Conservation (phyloP, 805 yeast species). For the Peterozyma toletana region DNA sequence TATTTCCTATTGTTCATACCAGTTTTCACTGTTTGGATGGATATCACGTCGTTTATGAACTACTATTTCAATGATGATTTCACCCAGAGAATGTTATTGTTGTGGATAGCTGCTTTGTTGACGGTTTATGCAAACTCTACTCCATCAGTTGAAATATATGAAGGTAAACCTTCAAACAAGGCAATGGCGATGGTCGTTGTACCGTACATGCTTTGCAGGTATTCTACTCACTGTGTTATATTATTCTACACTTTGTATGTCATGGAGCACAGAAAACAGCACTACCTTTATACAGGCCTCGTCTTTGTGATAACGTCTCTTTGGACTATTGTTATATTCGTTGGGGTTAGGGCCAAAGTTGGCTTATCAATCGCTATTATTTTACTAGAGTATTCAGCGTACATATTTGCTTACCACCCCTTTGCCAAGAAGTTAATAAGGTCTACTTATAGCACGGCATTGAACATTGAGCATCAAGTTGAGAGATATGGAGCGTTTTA, state of each 20-base stretch:
- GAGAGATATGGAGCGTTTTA: constrained; percentile 53
- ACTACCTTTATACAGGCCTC: constrained; percentile 28
- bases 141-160: constrained; percentile 18
- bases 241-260: constrained; percentile 36
- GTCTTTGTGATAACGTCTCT: constrained; percentile 27
- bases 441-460: constrained; percentile 45
- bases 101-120: constrained; percentile 45
- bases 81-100: constrained; percentile 40
- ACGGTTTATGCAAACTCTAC: constrained; percentile 47
- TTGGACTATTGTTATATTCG: constrained; percentile 49
- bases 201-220: constrained; percentile 40
- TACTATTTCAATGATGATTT: constrained; percentile 57
- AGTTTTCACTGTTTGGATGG: constrained; percentile 62
- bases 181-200: constrained; percentile 38
- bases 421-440: constrained; percentile 32
- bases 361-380: constrained; percentile 35
- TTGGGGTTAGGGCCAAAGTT: constrained; percentile 35
- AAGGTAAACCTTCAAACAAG: constrained; percentile 17
- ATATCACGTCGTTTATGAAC: constrained; percentile 55
- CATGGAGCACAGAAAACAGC: constrained; percentile 44
- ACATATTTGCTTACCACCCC: constrained; percentile 38
- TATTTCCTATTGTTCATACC: constrained; percentile 48
- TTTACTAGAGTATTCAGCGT: constrained; percentile 32
- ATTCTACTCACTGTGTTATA: constrained; percentile 26
- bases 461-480: constrained; percentile 61